Percentiles rank a stretch among this genome's conserved stretches.
phyloP scores from a whole-genome alignment of 306 rosid species.

The Alnus glutinosa region DNA sequence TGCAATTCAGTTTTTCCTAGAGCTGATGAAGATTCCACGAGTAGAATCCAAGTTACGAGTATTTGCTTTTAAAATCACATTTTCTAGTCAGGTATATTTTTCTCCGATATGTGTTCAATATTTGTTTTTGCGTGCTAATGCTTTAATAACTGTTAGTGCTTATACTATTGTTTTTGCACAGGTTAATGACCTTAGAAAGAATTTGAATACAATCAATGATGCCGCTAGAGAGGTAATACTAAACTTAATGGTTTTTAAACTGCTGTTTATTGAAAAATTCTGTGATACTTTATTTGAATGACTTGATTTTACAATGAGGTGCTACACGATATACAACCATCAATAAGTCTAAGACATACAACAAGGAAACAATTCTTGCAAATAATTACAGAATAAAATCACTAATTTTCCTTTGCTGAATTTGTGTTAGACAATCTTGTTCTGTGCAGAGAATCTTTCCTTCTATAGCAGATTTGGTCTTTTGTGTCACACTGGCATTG shows the following conservation, averaged over 20 bases:
- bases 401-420: no score
- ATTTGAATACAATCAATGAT: slow-evolving; percentile 75
- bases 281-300: no score
- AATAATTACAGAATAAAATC: no score
- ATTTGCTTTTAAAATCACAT: slow-evolving; percentile 89
- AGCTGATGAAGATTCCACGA: slow-evolving; percentile 97
- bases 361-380: no score
- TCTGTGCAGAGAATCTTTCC: no score
- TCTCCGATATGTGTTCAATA: slow-evolving; percentile 13
- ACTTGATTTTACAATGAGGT: no score
- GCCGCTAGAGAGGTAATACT: slow-evolving; percentile 83
- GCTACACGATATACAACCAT: no score
- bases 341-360: no score
- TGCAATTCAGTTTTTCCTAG: slow-evolving; percentile 73
- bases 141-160: slow-evolving; percentile 25
- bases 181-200: slow-evolving; percentile 74
- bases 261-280: no score
- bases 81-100: slow-evolving; percentile 75
- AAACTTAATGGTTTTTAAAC: slow-evolving; percentile 23
- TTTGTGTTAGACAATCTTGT: no score
- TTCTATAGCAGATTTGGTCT: no score
- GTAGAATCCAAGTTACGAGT: slow-evolving; percentile 94
- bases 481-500: no score
- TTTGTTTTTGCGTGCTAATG: slow-evolving; percentile 27
- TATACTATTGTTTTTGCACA: slow-evolving; percentile 38